Base-by-base conservation (phyloP, 371 early-diverging fungal species). In the Rhizopus delemar region DNA sequence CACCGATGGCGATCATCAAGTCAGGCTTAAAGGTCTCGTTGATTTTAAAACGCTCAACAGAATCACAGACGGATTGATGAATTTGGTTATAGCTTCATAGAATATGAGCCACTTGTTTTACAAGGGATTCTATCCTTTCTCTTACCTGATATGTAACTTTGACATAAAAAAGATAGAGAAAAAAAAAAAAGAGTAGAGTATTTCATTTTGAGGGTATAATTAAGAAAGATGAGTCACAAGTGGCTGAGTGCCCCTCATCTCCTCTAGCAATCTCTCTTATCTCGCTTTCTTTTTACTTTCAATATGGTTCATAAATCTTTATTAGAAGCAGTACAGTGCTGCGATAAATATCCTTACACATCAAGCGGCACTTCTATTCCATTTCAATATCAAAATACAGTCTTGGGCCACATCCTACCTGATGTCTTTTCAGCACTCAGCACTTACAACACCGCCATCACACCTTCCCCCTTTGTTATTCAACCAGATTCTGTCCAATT, bases 11-110 rank as follows among this genome's bases (percentile, higher is more conserved):
- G 48, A 79, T 75, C 75, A 87, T 83, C 41, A 87, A 74, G 59
- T 89, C 88, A 36, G 89, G 89, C 57, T 77, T 70, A 68, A 86
- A 89, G 55, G 76, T 75, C 3, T 80, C 80, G 57, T 85, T 87
- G 62, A 88, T 72, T 12, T 71, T 60, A 66, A 76, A 80, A 11
- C 63, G 66, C 35, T 81, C 77, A 16, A 88, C 87, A 7, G 89
- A 83, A 51, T 79, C 66, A 63, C 82, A 77, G 61, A 88, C 74
- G 45, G 83, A 79, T 56, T 83, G 68, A 62, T 88, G 89, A 61
- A 88, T 86, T 73, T 88, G 86, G 77, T 88, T 88, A 71, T 88
- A 88, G 62, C 86, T 86, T 51, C 11, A 31, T 15, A 31, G 5
- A 31, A 2, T 4, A 34, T 28, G 13, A 8, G 15, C 6, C 2